Base-by-base conservation (phyloP, 495 filamentous ascomycete genomes). In the Penicillium paradoxum region DNA sequence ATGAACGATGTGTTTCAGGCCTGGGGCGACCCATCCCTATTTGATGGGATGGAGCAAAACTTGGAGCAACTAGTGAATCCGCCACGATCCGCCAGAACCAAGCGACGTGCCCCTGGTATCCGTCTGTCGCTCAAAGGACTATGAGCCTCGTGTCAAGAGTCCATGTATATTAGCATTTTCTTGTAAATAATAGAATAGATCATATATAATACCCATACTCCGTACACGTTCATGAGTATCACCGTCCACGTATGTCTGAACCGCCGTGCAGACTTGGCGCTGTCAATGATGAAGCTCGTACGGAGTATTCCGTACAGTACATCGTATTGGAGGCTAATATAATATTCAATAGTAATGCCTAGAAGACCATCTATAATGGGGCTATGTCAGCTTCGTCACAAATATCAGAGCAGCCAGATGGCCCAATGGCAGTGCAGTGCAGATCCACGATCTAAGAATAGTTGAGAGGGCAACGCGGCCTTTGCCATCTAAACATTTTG, bases 401-500 rank as follows among this genome's bases (percentile, higher is more conserved):
- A 34, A 22, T 49, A 22, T n/a, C 39, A 25, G 30, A 38, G 19
- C 7, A 24, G 18, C 22, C 24, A 49, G 14, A 29, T 15, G 19
- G 32, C 37, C 48, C 48, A 50, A 40, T 40, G 44, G 27, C 25
- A 33, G 27, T 45, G 57, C 60, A 55, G 40, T 33, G 50, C 37
- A 54, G 53, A 53, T 57, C 55, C 55, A 53, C 29, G 49, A 62
- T 58, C 63, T 69, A 67, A 67, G 64, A 69, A 67, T 69, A 69
- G 63, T 64, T 60, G 66, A 64, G 63, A 64, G 53, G 58, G 64
- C 66, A 67, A 68, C 66, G 63, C 63, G 64, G 63, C 63, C 66
- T 57, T 54, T 47, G 43, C 37, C 57, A 55, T 32, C 45, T 51
- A 57, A 53, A 53, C 60, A 60, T 57, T 54, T 43, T 53, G 30